Percentiles rank a stretch among this genome's conserved stretches.
phyloP scores from a whole-genome alignment of 2,329 filamentous ascomycete species.

The Fusarium solani-melongenae region DNA sequence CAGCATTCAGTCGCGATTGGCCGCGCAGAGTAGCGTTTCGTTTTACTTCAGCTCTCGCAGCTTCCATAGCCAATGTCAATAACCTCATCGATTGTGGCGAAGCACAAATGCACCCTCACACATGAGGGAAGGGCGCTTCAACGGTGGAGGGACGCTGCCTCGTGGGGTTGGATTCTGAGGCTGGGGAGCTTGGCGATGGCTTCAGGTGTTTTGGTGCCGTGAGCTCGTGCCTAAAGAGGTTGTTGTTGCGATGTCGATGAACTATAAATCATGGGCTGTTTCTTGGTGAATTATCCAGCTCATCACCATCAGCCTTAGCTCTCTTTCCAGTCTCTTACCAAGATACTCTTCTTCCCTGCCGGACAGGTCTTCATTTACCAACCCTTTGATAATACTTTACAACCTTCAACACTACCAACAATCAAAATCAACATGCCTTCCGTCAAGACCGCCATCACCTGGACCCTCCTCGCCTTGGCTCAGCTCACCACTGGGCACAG shows the following conservation, averaged over 20 bases:
- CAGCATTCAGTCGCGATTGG: not conserved
- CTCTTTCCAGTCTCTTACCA: not conserved
- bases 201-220: not conserved
- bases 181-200: not conserved
- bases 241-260: not conserved
- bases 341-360: not conserved
- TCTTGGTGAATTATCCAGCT: not conserved
- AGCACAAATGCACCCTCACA: not conserved
- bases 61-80: not conserved
- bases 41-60: not conserved
- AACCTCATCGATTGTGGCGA: not conserved
- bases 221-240: not conserved
- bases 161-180: not conserved
- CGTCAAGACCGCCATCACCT: not conserved
- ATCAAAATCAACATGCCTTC: not conserved
- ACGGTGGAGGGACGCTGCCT: not conserved
- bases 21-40: not conserved
- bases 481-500: conserved; percentile 70
- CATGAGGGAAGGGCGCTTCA: not conserved
- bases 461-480: conserved; percentile 52
- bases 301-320: not conserved
- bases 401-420: not conserved
- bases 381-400: not conserved
- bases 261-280: not conserved
- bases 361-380: not conserved